Evolutionary conservation across 768 basidiomycete species (phyloP).

Genomic region (Boletus reticuloceps): DNA sequence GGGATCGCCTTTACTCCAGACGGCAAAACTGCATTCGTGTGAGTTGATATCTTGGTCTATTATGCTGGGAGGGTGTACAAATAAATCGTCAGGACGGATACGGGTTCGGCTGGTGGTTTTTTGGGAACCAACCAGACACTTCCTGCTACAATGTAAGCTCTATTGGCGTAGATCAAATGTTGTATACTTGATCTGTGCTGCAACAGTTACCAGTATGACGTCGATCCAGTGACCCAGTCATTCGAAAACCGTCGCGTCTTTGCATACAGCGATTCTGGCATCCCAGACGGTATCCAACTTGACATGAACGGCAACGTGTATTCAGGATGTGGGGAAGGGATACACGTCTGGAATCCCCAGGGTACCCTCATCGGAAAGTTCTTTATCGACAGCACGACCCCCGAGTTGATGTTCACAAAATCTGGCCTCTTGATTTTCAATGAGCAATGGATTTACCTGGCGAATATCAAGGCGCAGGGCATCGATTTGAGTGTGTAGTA

Average conservation of each 20-base stretch:
- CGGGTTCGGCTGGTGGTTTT: constrained; percentile 37
- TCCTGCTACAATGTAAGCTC: constrained; percentile 66
- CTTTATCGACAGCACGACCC: constrained; percentile 29
- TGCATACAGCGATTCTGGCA: constrained; percentile 62
- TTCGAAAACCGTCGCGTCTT: constrained; percentile 65
- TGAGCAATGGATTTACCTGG: too few relatives aligned
- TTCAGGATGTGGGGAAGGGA: constrained; percentile 26
- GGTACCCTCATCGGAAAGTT: too few relatives aligned
- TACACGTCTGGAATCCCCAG: constrained; percentile 54
- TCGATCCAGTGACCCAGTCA: constrained; percentile 49
- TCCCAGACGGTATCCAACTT: constrained; percentile 66
- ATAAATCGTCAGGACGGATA: constrained; percentile 31
- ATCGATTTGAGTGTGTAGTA: too few relatives aligned
- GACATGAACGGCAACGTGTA: constrained; percentile 37
- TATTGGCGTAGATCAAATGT: neutral
- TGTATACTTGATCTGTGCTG: neutral
- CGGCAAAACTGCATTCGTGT: constrained; percentile 67
- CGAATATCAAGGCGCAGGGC: too few relatives aligned
- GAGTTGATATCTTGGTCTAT: constrained; percentile 10
- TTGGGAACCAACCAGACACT: constrained; percentile 53
- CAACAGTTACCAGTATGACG: constrained; percentile 65
- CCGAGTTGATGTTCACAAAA: too few relatives aligned
- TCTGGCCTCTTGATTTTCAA: too few relatives aligned
- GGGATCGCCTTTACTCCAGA: constrained; percentile 71
- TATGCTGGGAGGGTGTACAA: constrained; percentile 1